These are phyloP conservation scores for Xylaria sp. DNA, from an alignment of 2,329 filamentous ascomycete species.

Conservation along the genomic window DNA sequence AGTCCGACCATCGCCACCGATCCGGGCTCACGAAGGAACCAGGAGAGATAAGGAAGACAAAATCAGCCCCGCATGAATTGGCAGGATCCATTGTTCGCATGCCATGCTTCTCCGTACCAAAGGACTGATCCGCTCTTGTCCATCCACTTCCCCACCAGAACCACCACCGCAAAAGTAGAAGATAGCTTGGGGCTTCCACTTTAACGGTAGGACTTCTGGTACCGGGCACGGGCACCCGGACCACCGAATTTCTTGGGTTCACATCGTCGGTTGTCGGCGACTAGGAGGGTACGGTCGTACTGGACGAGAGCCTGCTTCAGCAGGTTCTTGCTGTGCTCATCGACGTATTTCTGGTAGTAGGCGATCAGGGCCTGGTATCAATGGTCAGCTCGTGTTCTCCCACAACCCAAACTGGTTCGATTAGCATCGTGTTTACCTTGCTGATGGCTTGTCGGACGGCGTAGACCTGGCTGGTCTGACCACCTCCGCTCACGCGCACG, in stretches of 20 bases:
- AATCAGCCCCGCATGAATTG: constrained; percentile 37
- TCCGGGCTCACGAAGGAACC: constrained; percentile 42
- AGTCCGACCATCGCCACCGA: constrained; percentile 45
- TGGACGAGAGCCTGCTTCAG: constrained; percentile 96
- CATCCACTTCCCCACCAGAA: constrained; percentile 35
- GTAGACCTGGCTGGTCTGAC: constrained; percentile 78
- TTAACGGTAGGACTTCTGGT: constrained; percentile 99
- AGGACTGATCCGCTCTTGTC: constrained; percentile 46
- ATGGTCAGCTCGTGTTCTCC: constrained; percentile 7
- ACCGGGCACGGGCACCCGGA: constrained; percentile 93
- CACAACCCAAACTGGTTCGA: background rate
- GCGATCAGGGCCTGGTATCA: constrained; percentile 71
- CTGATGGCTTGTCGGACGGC: constrained; percentile 98
- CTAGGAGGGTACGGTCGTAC: constrained; percentile 96
- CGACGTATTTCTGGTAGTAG: constrained; percentile 99
- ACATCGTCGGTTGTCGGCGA: constrained; percentile 98
- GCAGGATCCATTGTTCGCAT: constrained; percentile 36
- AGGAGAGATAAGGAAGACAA: constrained; percentile 37
- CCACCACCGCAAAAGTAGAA: constrained; percentile 39
- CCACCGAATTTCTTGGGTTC: constrained; percentile 99
- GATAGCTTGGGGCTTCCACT: constrained; percentile 27
- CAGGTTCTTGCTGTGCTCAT: constrained; percentile 99
- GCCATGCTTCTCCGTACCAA: constrained; percentile 47
- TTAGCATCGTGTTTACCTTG: constrained; percentile 56
- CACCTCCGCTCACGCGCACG: constrained; percentile 94